phyloP scores from a whole-genome alignment of 2,329 filamentous ascomycete species.

The Hymenoscyphus scutula region DNA sequence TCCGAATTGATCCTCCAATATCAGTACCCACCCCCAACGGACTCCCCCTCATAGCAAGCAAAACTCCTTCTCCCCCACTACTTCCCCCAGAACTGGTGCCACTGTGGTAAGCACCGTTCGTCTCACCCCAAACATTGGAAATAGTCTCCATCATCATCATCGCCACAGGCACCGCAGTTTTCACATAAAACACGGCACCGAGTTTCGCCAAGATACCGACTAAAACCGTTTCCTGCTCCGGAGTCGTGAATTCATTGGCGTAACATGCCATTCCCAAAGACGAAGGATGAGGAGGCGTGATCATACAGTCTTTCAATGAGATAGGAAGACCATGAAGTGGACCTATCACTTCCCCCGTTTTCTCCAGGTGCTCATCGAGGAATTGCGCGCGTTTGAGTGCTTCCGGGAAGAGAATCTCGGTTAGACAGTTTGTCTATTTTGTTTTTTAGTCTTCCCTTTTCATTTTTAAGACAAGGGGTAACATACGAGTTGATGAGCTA shows the following conservation, averaged over 20 bases:
- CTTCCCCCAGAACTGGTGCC: constrained; percentile 32
- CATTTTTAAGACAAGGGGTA: neutral
- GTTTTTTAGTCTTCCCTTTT: neutral
- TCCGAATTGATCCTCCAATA: constrained; percentile 40
- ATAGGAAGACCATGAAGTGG: constrained; percentile 43
- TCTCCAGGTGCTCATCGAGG: constrained; percentile 50
- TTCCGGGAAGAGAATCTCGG: constrained; percentile 54
- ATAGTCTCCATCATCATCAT: constrained; percentile 45
- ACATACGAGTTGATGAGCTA: constrained; percentile 53
- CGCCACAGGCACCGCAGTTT: constrained; percentile 40
- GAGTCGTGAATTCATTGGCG: constrained; percentile 34
- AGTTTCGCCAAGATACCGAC: constrained; percentile 40
- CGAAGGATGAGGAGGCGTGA: constrained; percentile 37
- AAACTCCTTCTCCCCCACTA: constrained; percentile 32
- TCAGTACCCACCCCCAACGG: constrained; percentile 34
- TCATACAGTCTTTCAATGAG: constrained; percentile 42
- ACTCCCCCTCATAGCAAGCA: constrained; percentile 33
- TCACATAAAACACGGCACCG: constrained; percentile 43
- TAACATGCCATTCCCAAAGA: constrained; percentile 39
- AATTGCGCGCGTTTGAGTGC: constrained; percentile 50
- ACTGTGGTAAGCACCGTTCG: constrained; percentile 32
- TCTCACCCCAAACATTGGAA: constrained; percentile 44
- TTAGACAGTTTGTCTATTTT: constrained; percentile 56
- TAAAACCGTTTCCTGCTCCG: constrained; percentile 34
- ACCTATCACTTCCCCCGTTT: constrained; percentile 39